Percentiles rank a stretch among this genome's conserved stretches.
Evolutionary conservation across 331 rosid species (phyloP).

Genomic region (Rosa hybrid): DNA sequence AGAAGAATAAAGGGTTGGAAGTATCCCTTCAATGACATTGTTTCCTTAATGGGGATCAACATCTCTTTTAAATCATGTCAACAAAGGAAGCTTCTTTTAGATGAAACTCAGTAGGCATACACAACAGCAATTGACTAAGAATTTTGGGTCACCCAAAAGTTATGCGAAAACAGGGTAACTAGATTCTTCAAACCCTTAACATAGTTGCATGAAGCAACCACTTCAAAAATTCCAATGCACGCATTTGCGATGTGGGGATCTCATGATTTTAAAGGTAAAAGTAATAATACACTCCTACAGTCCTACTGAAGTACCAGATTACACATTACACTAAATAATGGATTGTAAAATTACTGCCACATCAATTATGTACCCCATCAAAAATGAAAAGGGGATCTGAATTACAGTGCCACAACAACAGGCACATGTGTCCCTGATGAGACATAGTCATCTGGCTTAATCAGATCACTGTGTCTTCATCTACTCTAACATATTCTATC

Average conservation of each 20-base stretch:
- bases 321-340: not conserved
- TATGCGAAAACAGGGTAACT: not conserved
- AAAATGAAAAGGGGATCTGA: not conserved
- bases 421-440: not conserved
- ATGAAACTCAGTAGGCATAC: not conserved
- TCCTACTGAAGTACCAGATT: not conserved
- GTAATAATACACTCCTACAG: not conserved
- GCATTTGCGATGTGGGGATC: not conserved
- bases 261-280: not conserved
- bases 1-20: not conserved
- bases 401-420: not conserved
- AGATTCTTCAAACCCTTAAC: not conserved
- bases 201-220: constrained; percentile 2
- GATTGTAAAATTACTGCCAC: not conserved
- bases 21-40: not conserved
- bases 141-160: not conserved
- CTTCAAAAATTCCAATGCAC: not conserved
- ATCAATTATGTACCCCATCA: not conserved
- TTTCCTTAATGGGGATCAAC: not conserved
- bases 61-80: not conserved
- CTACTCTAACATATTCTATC: not conserved
- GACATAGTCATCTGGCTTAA: not conserved
- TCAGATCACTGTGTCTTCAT: not conserved
- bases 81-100: not conserved
- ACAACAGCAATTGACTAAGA: not conserved